These are phyloP conservation scores for Diaporthe capsici DNA, from an alignment of 2,329 filamentous ascomycete species.

Conservation along the genomic window DNA sequence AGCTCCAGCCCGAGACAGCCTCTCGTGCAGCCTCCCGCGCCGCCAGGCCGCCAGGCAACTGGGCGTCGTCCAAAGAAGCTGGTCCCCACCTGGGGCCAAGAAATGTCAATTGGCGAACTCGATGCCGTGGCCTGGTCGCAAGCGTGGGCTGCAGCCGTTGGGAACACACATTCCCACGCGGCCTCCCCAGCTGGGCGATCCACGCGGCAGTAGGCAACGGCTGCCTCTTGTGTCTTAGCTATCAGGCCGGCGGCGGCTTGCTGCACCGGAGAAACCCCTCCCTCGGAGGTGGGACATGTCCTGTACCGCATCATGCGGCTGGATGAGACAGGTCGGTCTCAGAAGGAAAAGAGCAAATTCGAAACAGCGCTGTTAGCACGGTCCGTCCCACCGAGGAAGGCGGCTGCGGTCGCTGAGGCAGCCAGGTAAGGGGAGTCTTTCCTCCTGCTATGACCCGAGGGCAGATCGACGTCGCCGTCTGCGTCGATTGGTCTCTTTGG, in stretches of 20 bases:
- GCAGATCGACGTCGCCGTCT: not conserved
- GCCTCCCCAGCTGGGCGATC: slow-evolving; percentile 4
- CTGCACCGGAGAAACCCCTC: slow-evolving; percentile 17
- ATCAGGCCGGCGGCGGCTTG: slow-evolving; percentile 6
- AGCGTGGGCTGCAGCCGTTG: slow-evolving; percentile 1
- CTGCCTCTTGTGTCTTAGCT: not conserved
- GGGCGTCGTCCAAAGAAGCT: not conserved
- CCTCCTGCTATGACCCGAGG: too few relatives aligned
- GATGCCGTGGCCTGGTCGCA: not conserved
- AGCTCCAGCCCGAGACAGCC: not conserved
- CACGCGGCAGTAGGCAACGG: slow-evolving; percentile 18
- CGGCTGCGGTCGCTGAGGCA: not conserved
- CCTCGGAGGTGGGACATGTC: not conserved
- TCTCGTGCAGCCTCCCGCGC: not conserved
- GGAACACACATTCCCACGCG: not conserved
- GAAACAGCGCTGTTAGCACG: not conserved
- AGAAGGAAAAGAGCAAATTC: not conserved
- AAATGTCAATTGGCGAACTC: not conserved
- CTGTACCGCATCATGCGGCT: not conserved
- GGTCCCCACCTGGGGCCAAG: not conserved
- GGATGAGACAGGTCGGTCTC: slow-evolving; percentile 24
- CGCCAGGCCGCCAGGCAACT: not conserved
- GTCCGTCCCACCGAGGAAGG: not conserved
- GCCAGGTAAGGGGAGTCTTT: not conserved
- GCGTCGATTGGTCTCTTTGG: not conserved